Base-by-base conservation (phyloP, 768 basidiomycete genomes). In the Dacryopinax primogenitus region DNA sequence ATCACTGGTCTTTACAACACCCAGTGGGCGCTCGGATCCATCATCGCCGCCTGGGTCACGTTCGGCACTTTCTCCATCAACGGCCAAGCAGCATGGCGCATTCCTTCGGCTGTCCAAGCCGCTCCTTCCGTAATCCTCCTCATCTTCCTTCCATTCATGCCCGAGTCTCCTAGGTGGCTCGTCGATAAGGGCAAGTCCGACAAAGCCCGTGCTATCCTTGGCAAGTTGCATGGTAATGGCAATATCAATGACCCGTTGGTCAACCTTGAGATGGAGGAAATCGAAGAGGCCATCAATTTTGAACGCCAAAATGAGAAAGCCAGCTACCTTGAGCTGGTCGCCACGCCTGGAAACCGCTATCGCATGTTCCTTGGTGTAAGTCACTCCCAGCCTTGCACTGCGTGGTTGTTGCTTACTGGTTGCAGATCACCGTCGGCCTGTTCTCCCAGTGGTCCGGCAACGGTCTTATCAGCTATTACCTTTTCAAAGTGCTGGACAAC, bases 1-100 rank as follows among this genome's bases (percentile, higher is more conserved):
- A 75, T 93, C 66, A 92, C 88, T 16, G 84, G 87, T 1, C 75
- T 84, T 62, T 90, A 88, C 78, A 89, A 90, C 78, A 86, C 88
- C 36, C 84, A 90, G 67, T 92, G 90, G 89, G 89, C 89, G 73
- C 84, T 86, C 18, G 90, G 90, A 66, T 79, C 88, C 65, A 89
- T 91, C 72, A 71, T 90, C 51, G 51, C 51, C 13, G 51, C 51
- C 12, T 58, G 51, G 51, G 51, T 58, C 26, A 58, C 51, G 4
- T 58, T 58, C 26, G 51, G 51, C 11, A 58, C 51, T 2, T 58
- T 65, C 47, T 65, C 64, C 2, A 36, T 35, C 45, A 35, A 65
- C 33, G 34, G 33, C 3, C 64, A 65, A 35, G 47, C 45, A 30
- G 45, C 47, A 32, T 65, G 64, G 64, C 45, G 64, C 26, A 37